Conservation (phyloP, 768 basidiomycete species). For the Mycena albidolilacea region DNA sequence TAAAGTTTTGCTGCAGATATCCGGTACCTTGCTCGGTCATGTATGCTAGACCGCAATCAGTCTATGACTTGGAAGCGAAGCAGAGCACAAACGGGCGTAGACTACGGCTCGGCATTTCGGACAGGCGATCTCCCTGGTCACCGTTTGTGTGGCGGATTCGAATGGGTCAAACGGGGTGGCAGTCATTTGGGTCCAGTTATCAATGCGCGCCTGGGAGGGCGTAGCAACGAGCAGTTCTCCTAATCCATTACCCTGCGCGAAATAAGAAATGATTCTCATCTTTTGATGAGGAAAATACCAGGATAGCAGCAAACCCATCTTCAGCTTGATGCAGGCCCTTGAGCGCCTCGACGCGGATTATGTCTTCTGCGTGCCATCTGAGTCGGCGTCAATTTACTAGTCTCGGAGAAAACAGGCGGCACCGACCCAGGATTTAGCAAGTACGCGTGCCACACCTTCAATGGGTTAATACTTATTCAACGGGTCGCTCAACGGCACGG, state of each 20-base stretch:
- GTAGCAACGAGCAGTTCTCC: constrained; percentile 20
- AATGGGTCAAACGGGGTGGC: constrained; percentile 41
- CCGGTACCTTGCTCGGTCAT: constrained; percentile 59
- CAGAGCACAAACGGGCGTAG: constrained; percentile 45
- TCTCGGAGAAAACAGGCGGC: background rate
- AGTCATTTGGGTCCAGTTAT: constrained; percentile 40
- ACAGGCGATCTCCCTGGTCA: constrained; percentile 44
- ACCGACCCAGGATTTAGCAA: constrained; percentile 46
- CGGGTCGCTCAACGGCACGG: too few relatives aligned
- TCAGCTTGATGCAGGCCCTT: constrained; percentile 42
- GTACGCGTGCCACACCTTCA: constrained; percentile 55
- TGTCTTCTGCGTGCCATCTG: constrained; percentile 55
- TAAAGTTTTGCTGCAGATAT: constrained; percentile 62
- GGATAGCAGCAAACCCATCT: constrained; percentile 29
- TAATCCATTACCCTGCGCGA: constrained; percentile 14
- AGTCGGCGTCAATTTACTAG: background rate
- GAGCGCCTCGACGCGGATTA: constrained; percentile 41
- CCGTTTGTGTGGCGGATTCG: constrained; percentile 28
- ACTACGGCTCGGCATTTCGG: constrained; percentile 45
- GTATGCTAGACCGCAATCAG: constrained; percentile 51
- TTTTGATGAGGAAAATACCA: constrained; percentile 36
- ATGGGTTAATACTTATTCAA: background rate
- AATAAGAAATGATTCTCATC: background rate
- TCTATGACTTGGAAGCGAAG: background rate
- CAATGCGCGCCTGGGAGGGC: constrained; percentile 31